Percentiles rank a stretch among this genome's conserved stretches.
Conservation (phyloP, 495 filamentous ascomycete species). For the Staphylotrichum tortipilum region DNA sequence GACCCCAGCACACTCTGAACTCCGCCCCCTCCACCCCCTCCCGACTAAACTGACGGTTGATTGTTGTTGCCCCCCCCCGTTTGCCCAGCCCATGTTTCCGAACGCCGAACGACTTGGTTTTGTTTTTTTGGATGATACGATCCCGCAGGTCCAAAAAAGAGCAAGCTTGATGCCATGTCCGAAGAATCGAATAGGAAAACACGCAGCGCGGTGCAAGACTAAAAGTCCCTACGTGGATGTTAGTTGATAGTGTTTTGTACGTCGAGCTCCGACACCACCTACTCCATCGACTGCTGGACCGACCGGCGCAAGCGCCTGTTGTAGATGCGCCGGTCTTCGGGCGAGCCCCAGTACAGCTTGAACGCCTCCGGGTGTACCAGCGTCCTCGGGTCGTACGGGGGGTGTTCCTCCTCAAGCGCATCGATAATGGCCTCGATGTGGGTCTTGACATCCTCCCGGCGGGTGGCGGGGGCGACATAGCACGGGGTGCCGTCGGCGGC, state of each 20-base stretch:
- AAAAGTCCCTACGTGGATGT: constrained; percentile 10
- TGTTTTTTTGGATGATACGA: not conserved
- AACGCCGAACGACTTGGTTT: constrained; percentile 7
- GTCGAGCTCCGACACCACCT: constrained; percentile 1
- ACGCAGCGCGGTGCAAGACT: not conserved
- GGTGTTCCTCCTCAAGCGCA: constrained; percentile 74
- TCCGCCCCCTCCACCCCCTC: no score
- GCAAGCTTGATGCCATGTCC: not conserved
- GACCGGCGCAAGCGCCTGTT: constrained; percentile 65
- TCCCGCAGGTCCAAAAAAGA: not conserved
- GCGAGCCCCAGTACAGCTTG: constrained; percentile 76
- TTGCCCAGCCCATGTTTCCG: constrained; percentile 1
- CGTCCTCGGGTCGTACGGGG: constrained; percentile 84
- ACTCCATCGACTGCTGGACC: constrained; percentile 49
- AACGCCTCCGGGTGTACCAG: constrained; percentile 81
- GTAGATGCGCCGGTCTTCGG: constrained; percentile 74
- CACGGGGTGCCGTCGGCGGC: constrained; percentile 69
- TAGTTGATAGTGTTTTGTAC: not conserved
- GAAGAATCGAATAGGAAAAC: not conserved
- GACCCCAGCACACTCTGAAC: constrained; percentile 1
- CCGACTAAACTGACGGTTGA: not conserved
- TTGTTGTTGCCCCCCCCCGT: no score
- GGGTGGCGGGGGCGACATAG: constrained; percentile 56
- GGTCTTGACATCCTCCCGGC: constrained; percentile 67
- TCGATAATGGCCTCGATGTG: constrained; percentile 83